A percentile compares a stretch with the other conserved stretches of the same genome.
Conservation (phyloP, 768 basidiomycete species). For the Fibroporia radiculosa region DNA sequence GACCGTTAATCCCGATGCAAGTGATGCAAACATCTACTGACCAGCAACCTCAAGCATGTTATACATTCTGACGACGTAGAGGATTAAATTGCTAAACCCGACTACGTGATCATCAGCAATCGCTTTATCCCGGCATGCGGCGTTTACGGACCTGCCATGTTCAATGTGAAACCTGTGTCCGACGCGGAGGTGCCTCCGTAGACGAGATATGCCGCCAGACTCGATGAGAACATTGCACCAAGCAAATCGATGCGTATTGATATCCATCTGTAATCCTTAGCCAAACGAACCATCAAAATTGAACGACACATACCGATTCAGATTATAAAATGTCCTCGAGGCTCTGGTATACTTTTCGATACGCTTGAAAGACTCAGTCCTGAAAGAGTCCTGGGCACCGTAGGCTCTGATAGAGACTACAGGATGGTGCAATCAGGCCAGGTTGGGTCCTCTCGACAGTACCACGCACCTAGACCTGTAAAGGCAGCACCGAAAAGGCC, state of each 20-base stretch:
- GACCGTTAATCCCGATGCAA: not conserved
- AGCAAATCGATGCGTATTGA: conserved; percentile 48
- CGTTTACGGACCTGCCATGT: conserved; percentile 34
- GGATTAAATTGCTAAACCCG: conserved; percentile 46
- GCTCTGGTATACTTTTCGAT: conserved; percentile 41
- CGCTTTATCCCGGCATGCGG: not conserved
- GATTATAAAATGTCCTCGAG: conserved; percentile 38
- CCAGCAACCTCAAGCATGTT: conserved; percentile 42
- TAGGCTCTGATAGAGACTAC: conserved; percentile 49
- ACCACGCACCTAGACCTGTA: conserved; percentile 37
- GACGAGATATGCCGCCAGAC: conserved; percentile 48
- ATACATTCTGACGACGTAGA: conserved; percentile 39
- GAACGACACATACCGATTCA: conserved; percentile 27
- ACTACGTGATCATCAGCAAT: conserved; percentile 22
- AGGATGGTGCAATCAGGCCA: too few relatives aligned
- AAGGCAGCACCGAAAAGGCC: conserved; percentile 50
- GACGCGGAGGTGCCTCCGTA: conserved; percentile 31
- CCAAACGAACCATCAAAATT: not conserved
- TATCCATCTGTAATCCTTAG: conserved; percentile 22
- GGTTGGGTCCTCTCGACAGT: too few relatives aligned
- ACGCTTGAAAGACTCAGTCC: conserved; percentile 31
- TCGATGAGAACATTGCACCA: conserved; percentile 46
- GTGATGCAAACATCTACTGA: conserved; percentile 11
- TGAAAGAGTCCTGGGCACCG: conserved; percentile 40
- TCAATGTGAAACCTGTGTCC: conserved; percentile 47